Evolutionary conservation across 2,329 filamentous ascomycete genomes (phyloP).

Genomic region (Neonectria magnoliae): DNA sequence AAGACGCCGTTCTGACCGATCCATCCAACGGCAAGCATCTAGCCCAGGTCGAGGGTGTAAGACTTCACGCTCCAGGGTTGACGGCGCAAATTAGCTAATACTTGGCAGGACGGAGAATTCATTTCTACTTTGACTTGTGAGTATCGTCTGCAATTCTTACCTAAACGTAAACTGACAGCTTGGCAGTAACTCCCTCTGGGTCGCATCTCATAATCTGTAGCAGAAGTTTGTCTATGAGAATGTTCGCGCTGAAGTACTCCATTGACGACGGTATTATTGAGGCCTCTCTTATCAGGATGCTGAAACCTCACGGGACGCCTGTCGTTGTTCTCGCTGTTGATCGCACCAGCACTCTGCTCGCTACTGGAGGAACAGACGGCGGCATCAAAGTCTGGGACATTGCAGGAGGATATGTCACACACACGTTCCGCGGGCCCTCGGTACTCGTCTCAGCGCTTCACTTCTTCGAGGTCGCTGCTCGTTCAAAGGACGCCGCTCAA

Average conservation of each 20-base stretch:
- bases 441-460: conserved; percentile 90
- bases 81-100: conserved; percentile 28
- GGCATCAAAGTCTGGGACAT: conserved; percentile 98
- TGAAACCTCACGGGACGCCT: conserved; percentile 91
- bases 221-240: conserved; percentile 93
- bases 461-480: conserved; percentile 81
- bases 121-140: conserved; percentile 78
- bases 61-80: conserved; percentile 21
- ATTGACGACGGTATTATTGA: conserved; percentile 67
- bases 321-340: conserved; percentile 89
- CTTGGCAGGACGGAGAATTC: conserved; percentile 75
- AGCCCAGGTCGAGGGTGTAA: conserved; percentile 86
- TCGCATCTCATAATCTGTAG: conserved; percentile 93
- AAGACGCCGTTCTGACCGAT: conserved; percentile 90
- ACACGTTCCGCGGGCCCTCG: conserved; percentile 93
- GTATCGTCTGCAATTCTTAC: conserved; percentile 37
- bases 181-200: conserved; percentile 82
- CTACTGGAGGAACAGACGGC: conserved; percentile 92
- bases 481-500: conserved; percentile 44
- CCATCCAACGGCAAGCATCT: conserved; percentile 84
- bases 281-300: conserved; percentile 75
- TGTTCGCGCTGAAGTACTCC: conserved; percentile 77
- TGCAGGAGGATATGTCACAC: conserved; percentile 86
- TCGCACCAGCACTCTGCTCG: conserved; percentile 86
- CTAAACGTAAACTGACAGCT: conserved; percentile 27